Evolutionary conservation across 164 flowering plant species (phyloP).

Genomic region (Paratinospora sagittata): DNA sequence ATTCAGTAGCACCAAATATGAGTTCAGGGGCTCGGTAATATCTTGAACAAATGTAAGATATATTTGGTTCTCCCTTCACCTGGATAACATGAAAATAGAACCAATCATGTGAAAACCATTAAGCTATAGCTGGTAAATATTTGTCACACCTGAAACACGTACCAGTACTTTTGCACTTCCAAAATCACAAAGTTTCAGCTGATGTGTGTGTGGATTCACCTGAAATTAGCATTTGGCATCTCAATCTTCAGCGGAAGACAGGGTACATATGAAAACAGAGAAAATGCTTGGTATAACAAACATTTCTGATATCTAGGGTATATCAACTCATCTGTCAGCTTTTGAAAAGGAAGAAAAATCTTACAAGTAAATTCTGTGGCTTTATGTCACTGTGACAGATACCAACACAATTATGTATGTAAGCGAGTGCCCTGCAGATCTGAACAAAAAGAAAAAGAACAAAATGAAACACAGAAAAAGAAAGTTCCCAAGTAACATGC

Average conservation of each 20-base stretch:
- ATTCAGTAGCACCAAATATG: conserved; percentile 95
- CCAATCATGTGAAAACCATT: conserved; percentile 2
- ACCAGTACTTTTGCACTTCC: conserved; percentile 99
- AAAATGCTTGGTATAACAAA: not conserved
- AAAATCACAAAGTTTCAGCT: conserved; percentile 92
- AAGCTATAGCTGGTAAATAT: conserved; percentile 6
- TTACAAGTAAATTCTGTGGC: conserved; percentile 88
- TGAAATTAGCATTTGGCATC: conserved; percentile 20
- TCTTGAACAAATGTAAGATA: conserved; percentile 95
- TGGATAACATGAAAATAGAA: conserved; percentile 24
- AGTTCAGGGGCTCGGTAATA: conserved; percentile 97
- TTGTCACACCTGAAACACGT: conserved; percentile 19
- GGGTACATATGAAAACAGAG: not conserved
- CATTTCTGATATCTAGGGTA: not conserved
- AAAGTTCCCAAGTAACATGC: no score
- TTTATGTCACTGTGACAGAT: conserved; percentile 96
- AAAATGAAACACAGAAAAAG: not conserved
- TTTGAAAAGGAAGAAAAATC: conserved; percentile 14
- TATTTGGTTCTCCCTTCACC: conserved; percentile 98
- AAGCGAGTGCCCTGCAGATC: conserved; percentile 94
- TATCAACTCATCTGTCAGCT: not conserved
- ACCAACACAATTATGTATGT: conserved; percentile 82
- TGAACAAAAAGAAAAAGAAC: conserved; percentile 28
- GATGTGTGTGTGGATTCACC: conserved; percentile 98
- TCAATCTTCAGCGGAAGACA: not conserved